Percentiles rank a stretch among this genome's conserved stretches.
phyloP scores from a whole-genome alignment of 108 stramenopile genomes.

The Mediolabrus comicus region DNA sequence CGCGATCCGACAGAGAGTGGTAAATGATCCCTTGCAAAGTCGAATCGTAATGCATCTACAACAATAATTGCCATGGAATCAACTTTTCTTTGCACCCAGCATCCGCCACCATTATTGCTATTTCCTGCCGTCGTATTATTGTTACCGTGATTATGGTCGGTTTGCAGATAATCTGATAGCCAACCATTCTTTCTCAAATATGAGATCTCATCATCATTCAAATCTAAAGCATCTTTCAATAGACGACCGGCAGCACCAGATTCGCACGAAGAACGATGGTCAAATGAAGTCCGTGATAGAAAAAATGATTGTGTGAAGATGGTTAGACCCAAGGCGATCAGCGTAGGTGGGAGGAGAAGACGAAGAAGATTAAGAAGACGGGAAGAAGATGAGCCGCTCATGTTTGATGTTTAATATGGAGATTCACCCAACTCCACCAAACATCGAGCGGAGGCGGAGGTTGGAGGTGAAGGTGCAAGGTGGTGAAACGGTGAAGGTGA shows the following conservation, averaged over 20 bases:
- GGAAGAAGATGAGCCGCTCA: too few relatives aligned
- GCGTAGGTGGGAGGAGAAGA: slow-evolving; percentile 9
- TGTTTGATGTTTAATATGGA: too few relatives aligned
- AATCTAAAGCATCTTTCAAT: slow-evolving; percentile 4
- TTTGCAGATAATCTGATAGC: slow-evolving; percentile 3
- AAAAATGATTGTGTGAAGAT: slow-evolving; percentile 66
- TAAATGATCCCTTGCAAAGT: slow-evolving; percentile 84
- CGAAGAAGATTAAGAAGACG: background rate
- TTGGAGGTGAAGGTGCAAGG: too few relatives aligned
- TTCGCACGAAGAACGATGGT: slow-evolving; percentile 41
- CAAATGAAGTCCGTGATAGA: slow-evolving; percentile 63
- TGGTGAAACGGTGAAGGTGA: too few relatives aligned
- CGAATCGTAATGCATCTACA: slow-evolving; percentile 95
- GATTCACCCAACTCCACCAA: too few relatives aligned
- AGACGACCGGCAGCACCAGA: slow-evolving; percentile 3
- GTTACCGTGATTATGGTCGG: background rate
- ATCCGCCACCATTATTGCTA: slow-evolving; percentile 30
- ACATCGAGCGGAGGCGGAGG: too few relatives aligned
- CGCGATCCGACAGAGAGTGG: slow-evolving; percentile 73
- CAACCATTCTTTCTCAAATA: slow-evolving; percentile 14
- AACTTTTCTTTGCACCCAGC: slow-evolving; percentile 77
- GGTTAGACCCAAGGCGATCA: slow-evolving; percentile 33
- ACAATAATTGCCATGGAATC: slow-evolving; percentile 86
- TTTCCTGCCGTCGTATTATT: background rate
- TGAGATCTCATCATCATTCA: slow-evolving; percentile 6